Base-by-base conservation (phyloP, 768 basidiomycete species). In the Amanita pallidorosea region DNA sequence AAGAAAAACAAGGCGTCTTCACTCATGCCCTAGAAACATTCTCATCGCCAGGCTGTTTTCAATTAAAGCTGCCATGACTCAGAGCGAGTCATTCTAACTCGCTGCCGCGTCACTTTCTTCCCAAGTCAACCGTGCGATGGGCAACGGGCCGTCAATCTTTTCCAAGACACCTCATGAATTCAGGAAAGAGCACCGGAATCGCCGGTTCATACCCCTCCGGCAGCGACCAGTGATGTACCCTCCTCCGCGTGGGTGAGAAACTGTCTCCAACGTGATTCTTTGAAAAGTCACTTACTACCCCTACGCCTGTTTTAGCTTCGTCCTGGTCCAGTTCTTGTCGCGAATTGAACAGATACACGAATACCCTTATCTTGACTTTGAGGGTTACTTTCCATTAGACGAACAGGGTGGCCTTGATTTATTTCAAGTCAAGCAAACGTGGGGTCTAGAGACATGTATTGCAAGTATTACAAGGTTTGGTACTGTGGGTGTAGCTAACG, bases 141-240 rank as follows among this genome's bases (percentile, higher is more conserved):
- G 45, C 4, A 45, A 20, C 25, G 45, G 45, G 8, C 52, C 52
- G 3, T 53, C 52, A 3, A 46, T 53, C 15, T 53, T 53, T 34
- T 22, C 27, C 44, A 53, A 46, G 43, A 18, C 52, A 13, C 52
- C 52, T 2, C 23, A 47, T 42, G 52, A 53, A 42, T 47, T 52
- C 23, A n/a, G 25, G 25, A 41, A 52, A 38, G 45, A 47, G 4
- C 29, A 36, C 3, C 13, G 40, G 22, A 44, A 29, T 18, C 25
- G 45, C n/a, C 31, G n/a, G 27, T 40, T 17, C 6, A 15, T 40
- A 20, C 52, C 46, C 8, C 11, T 31, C 15, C 27, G 27, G 46
- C 52, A 33, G 5, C 52, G 44, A 20, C 40, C 34, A 9, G 29
- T 23, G 7, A 27, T 41, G 38, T 53, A 53, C 29, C 52, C 52